Base-by-base conservation (phyloP, 352 stramenopile species). In the Globisporangium middletonii region DNA sequence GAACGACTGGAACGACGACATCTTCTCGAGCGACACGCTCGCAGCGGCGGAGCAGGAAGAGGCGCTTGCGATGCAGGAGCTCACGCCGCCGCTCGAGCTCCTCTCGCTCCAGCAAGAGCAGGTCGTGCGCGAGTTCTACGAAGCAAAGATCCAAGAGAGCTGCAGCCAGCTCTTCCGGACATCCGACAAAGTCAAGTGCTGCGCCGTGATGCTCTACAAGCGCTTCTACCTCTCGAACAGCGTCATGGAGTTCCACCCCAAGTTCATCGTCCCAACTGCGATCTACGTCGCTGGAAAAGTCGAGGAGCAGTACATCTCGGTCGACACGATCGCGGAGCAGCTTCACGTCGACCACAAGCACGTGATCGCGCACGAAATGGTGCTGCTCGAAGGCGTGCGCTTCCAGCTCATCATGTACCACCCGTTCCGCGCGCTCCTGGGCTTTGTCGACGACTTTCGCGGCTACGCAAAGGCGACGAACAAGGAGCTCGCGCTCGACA, bases 361-460 rank as follows among this genome's bases (percentile, higher is more conserved):
- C 62, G 84, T 96, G 23, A 91, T 95, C 53, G 81, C 76, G 3
- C 80, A 94, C 47, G 87, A 96, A 64, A 96, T 96, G 82, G 64
- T 88, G 7, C 72, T 96, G 45, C 71, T 96, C 3, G 84, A 93
- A 52, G 86, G 87, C 4, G 82, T 93, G 51, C 83, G 85, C 47
- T 96, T 96, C 59, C 83, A 96, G 63, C 71, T 96, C 4, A 90
- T 94, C 61, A 92, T 94, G 79, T 94, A 94, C 56, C 83, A 95
- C 53, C 87, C 87, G 38, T 93, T 94, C 64, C 86, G 86, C 44
- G 59, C 85, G 13, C 62, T 94, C 13, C 50, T 90, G 27, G 86
- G 83, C 19, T 94, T 96, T 64, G 70, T 96, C 46, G 85, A 94
- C 43, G 82, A 93, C 52, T 88, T 96, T 47, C 81, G 84, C 0